Percentiles rank a stretch among this genome's conserved stretches.
Evolutionary conservation across 257 asterid species (phyloP).

Genomic region (Solanum piurae): DNA sequence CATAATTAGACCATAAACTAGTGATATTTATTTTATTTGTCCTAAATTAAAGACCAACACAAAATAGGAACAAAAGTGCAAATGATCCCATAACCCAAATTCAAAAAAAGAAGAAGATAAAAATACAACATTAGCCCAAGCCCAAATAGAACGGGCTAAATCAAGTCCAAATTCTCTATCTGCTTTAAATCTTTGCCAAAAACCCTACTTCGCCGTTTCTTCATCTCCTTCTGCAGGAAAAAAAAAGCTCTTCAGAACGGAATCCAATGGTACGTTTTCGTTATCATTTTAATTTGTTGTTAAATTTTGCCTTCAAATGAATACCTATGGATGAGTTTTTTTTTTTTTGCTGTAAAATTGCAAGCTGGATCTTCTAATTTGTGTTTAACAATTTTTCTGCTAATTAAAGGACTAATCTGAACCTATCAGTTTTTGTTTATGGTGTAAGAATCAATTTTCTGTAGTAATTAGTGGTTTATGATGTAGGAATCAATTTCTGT

Average conservation of each 20-base stretch:
- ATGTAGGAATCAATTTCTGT: too few species aligned
- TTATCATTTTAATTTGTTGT: background rate
- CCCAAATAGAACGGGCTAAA: background rate
- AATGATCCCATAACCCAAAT: background rate
- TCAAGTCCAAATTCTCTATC: background rate
- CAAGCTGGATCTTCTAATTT: background rate
- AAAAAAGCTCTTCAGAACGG: background rate
- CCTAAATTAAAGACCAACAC: background rate
- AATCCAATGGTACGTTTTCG: background rate
- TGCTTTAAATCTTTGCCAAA: background rate
- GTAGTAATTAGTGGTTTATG: background rate
- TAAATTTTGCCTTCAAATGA: background rate
- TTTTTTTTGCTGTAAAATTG: background rate
- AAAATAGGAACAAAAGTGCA: background rate
- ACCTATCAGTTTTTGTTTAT: background rate
- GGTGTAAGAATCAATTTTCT: background rate
- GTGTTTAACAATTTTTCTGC: background rate
- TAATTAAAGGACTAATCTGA: background rate
- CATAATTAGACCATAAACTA: too few species aligned
- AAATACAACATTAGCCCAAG: background rate
- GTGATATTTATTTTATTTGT: background rate
- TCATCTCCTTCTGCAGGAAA: background rate
- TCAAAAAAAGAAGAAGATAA: background rate
- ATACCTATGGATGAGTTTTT: background rate
- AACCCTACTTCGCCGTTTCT: background rate